Conservation (phyloP, 164 flowering plant genomes). For the Brasenia schreberi region DNA sequence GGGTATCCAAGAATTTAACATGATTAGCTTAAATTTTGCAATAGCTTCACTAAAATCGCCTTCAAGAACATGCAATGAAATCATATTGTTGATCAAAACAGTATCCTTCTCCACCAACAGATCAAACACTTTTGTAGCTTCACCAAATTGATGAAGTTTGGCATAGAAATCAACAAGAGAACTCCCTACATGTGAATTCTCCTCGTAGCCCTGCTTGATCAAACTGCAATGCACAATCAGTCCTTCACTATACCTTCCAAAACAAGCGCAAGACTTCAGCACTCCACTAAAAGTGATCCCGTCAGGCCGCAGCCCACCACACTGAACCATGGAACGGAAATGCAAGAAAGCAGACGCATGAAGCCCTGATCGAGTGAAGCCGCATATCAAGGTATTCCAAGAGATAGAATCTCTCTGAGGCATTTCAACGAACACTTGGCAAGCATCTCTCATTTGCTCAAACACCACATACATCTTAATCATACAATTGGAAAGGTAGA, state of each 20-base stretch:
- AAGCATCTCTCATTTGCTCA: constrained; percentile 3
- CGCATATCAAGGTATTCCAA: constrained; percentile 11
- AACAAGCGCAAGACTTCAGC: constrained; percentile 6
- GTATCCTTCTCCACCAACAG: constrained; percentile 8
- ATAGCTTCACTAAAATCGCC: constrained; percentile 8
- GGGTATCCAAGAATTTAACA: constrained; percentile 4
- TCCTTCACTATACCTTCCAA: constrained; percentile 1
- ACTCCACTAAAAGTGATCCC: constrained; percentile 3
- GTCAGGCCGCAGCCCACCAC: constrained; percentile 5
- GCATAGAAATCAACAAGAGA: constrained; percentile 10
- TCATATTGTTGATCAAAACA: constrained; percentile 10
- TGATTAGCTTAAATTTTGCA: constrained; percentile 3
- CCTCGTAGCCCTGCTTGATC: constrained; percentile 5
- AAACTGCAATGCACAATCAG: constrained; percentile 5
- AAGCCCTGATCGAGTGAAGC: constrained; percentile 2
- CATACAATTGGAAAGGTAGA: constrained; percentile 9
- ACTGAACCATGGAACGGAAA: constrained; percentile 4
- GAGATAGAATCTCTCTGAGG: constrained; percentile 8
- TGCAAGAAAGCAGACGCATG: background rate
- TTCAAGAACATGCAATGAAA: background rate
- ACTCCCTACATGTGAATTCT: constrained; percentile 7
- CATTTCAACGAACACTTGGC: constrained; percentile 5
- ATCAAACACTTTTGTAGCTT: constrained; percentile 9
- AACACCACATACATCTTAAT: constrained; percentile 7
- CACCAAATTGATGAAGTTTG: constrained; percentile 2